Evolutionary conservation across 192 early-diverging fungal genomes (phyloP).

Genomic region (Backusella macrospora): DNA sequence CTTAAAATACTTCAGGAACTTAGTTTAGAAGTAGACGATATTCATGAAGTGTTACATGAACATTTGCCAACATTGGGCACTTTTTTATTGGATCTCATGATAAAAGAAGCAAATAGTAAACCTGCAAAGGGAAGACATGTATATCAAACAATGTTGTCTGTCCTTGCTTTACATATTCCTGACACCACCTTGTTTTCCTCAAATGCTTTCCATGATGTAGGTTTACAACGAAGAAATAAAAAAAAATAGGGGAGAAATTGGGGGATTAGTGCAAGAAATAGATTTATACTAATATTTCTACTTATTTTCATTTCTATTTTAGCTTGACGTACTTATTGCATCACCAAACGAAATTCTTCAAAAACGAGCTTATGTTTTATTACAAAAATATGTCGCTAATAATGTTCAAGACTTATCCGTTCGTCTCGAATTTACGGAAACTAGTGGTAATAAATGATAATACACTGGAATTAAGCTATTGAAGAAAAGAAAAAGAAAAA

Average conservation of each 20-base stretch:
- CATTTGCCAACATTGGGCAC: not conserved
- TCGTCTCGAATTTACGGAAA: conserved; percentile 40
- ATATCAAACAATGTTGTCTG: conserved; percentile 32
- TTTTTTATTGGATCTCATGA: conserved; percentile 2
- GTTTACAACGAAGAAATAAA: not conserved
- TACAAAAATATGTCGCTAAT: conserved; percentile 29
- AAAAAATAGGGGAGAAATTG: not conserved
- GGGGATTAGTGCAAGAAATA: not conserved
- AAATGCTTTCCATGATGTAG: conserved; percentile 17
- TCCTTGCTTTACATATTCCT: conserved; percentile 28
- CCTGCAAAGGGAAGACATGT: conserved; percentile 15
- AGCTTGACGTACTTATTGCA: conserved; percentile 33
- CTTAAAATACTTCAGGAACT: conserved; percentile 15
- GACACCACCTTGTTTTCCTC: conserved; percentile 18
- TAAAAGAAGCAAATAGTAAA: conserved; percentile 9
- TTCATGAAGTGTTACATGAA: conserved; percentile 13
- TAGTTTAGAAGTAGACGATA: conserved; percentile 16
- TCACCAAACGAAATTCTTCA: conserved; percentile 44
- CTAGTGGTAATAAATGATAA: conserved; percentile 19
- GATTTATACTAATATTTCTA: not conserved
- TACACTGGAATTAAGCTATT: not conserved
- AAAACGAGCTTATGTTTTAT: conserved; percentile 40
- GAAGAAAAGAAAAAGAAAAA: conserved; percentile 1
- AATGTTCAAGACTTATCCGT: conserved; percentile 37
- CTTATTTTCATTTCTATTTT: conserved; percentile 4